Evolutionary conservation across 2,329 filamentous ascomycete genomes (phyloP), one percentile per base, ranked within the genome.

Genomic region (Fusarium buharicum): DNA sequence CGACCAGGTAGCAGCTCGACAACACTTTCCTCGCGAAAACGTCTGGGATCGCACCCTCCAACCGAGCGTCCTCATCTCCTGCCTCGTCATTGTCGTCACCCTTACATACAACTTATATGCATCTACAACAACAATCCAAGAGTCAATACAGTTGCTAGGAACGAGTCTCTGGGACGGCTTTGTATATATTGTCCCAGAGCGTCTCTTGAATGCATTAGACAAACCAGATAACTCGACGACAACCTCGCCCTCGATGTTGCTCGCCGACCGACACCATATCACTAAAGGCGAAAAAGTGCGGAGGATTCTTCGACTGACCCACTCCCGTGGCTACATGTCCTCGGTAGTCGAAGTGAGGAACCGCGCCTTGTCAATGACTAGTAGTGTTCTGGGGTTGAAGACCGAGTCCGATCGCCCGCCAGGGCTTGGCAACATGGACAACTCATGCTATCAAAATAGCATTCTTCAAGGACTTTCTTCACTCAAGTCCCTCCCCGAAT

Each of bases 381-480:
- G 76, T 36, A 77, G 71, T 50, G 73, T 78, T 31, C 68, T 79
- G 49, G 72, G 74, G 22, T 62, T 77, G 20, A 82, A 79, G 63
- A 65, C 69, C 20, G 74, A 74, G 20, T 70, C 76, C 20, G 78
- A 82, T 39, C 75, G 76, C 28, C 90, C 81, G 45, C 83, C 80
- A 2, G 95, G 95, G 0, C 79, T 98, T 49, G 92, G 92, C 10
- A 99, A 99, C 74, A 89, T 88, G 79, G 92, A 96, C 78, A 97
- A 97, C 74, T 97, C 93, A 2, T 98, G 95, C 79, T 99, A 96
- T 75, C 95, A 98, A 76, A 99, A 99, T 76, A 97, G 93, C 73
- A 89, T 97, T 17, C 86, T 99, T 11, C 93, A 97, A 74, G 88
- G 89, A 7, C 80, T 98, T 37, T 88, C 93, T 1, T 90, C 93